A percentile compares a stretch with the other conserved stretches of the same genome.
These are phyloP conservation scores for Erythrophleum fordii DNA, from an alignment of 306 rosid genomes.

Conservation along the genomic window DNA sequence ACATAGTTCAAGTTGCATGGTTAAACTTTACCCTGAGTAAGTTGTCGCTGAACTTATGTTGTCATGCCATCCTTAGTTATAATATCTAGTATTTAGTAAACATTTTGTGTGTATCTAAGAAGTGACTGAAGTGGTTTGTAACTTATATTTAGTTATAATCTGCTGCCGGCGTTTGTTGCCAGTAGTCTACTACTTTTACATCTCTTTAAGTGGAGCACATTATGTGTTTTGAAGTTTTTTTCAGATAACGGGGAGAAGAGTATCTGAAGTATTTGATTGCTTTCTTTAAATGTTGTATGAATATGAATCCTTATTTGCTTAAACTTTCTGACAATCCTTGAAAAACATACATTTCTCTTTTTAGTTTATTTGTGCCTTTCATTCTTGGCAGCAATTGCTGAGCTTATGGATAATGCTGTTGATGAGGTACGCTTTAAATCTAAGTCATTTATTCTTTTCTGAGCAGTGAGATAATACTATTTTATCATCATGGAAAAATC, in stretches of 20 bases:
- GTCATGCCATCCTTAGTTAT: constrained; percentile 4
- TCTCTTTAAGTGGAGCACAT: constrained; percentile 3
- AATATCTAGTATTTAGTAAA: not conserved
- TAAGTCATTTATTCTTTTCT: constrained; percentile 33
- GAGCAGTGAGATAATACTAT: not conserved
- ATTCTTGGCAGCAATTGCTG: constrained; percentile 86
- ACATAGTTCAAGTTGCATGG: constrained; percentile 20
- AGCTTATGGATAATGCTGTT: constrained; percentile 93
- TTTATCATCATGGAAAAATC: constrained; percentile 23
- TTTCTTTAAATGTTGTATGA: constrained; percentile 23
- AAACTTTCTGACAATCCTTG: constrained; percentile 14
- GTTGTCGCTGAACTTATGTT: constrained; percentile 1
- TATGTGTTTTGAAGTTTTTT: constrained; percentile 15
- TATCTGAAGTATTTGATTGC: constrained; percentile 24
- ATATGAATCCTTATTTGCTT: constrained; percentile 14
- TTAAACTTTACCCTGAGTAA: constrained; percentile 11
- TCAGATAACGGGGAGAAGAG: not conserved
- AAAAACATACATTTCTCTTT: not conserved
- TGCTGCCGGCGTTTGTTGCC: not conserved
- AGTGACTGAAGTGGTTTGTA: constrained; percentile 3
- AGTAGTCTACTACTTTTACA: not conserved
- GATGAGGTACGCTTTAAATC: constrained; percentile 71
- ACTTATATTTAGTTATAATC: constrained; percentile 27
- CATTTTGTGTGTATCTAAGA: not conserved
- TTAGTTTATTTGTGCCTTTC: constrained; percentile 20